A percentile compares a stretch with the other conserved stretches of the same genome.
Conservation (phyloP, 2,329 filamentous ascomycete genomes). For the Ophiosphaerella narmari region DNA sequence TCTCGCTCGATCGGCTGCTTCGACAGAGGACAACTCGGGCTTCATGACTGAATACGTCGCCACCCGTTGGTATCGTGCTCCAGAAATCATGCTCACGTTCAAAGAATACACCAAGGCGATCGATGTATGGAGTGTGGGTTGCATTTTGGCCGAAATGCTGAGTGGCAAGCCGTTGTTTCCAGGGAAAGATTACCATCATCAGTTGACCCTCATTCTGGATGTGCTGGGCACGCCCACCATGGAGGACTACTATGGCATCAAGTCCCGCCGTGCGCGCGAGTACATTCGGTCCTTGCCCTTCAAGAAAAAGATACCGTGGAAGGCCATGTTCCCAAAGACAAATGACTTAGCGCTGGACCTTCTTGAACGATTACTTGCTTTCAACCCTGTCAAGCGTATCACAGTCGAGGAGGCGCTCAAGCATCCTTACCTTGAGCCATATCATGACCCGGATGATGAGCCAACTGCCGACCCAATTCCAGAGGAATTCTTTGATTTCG, state of each 20-base stretch:
- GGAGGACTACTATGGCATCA: slow-evolving; percentile 99
- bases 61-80: slow-evolving; percentile 97
- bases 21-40: slow-evolving; percentile 98
- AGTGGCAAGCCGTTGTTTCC: slow-evolving; percentile 98
- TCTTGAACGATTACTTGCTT: slow-evolving; percentile 92
- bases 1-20: slow-evolving; percentile 90
- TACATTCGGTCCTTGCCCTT: slow-evolving; percentile 98
- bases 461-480: slow-evolving; percentile 95
- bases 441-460: slow-evolving; percentile 98
- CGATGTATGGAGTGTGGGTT: slow-evolving; percentile 98
- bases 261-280: slow-evolving; percentile 93
- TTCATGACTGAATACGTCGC: slow-evolving; percentile 99
- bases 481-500: slow-evolving; percentile 99
- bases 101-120: slow-evolving; percentile 99
- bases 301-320: slow-evolving; percentile 99
- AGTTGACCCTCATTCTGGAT: slow-evolving; percentile 94
- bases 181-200: slow-evolving; percentile 98
- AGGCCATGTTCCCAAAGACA: slow-evolving; percentile 97
- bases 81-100: slow-evolving; percentile 99
- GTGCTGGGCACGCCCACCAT: slow-evolving; percentile 98
- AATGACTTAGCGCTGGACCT: slow-evolving; percentile 94
- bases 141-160: slow-evolving; percentile 97
- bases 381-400: slow-evolving; percentile 98
- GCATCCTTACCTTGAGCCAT: slow-evolving; percentile 97
- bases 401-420: slow-evolving; percentile 96